A percentile compares a stretch with the other conserved stretches of the same genome.
These are phyloP conservation scores for Cyclotella cryptica DNA, from an alignment of 108 stramenopile species.

Conservation along the genomic window DNA sequence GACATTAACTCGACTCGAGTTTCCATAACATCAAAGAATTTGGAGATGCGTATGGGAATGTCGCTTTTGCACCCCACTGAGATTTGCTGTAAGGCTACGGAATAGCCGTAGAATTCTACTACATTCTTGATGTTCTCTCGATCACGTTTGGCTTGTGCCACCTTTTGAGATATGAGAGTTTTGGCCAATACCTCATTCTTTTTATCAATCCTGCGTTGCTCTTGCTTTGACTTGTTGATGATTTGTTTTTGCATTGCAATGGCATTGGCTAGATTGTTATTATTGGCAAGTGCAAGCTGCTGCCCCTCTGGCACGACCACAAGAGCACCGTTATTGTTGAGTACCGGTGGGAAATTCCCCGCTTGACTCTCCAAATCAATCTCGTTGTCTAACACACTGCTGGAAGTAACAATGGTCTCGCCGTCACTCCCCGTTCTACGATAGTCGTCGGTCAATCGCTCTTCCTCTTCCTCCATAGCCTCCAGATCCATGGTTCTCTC, in stretches of 20 bases:
- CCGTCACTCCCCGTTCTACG: slow-evolving; percentile 18
- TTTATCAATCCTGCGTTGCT: slow-evolving; percentile 14
- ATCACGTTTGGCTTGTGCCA: slow-evolving; percentile 27
- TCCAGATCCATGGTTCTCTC: slow-evolving; percentile 44
- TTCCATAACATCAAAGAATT: slow-evolving; percentile 51
- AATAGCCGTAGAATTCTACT: slow-evolving; percentile 43
- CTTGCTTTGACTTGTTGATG: slow-evolving; percentile 15
- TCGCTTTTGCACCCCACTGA: slow-evolving; percentile 39
- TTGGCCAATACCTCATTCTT: slow-evolving; percentile 26
- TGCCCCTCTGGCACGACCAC: not conserved
- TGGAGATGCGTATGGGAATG: slow-evolving; percentile 36
- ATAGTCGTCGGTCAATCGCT: not conserved
- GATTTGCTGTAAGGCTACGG: slow-evolving; percentile 37
- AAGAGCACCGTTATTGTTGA: slow-evolving; percentile 1
- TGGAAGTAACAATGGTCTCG: not conserved
- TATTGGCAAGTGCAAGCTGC: not conserved
- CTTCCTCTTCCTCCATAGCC: slow-evolving; percentile 33
- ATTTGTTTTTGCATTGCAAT: slow-evolving; percentile 10
- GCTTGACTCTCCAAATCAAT: slow-evolving; percentile 2
- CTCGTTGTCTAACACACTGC: not conserved
- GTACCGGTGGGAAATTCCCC: slow-evolving; percentile 3
- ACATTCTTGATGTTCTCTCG: slow-evolving; percentile 37
- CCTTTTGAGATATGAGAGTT: slow-evolving; percentile 32
- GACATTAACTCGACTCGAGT: slow-evolving; percentile 48
- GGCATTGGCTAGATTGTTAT: slow-evolving; percentile 11